phyloP scores from a whole-genome alignment of 805 yeast genomes.

The Saturnispora halmiae region DNA sequence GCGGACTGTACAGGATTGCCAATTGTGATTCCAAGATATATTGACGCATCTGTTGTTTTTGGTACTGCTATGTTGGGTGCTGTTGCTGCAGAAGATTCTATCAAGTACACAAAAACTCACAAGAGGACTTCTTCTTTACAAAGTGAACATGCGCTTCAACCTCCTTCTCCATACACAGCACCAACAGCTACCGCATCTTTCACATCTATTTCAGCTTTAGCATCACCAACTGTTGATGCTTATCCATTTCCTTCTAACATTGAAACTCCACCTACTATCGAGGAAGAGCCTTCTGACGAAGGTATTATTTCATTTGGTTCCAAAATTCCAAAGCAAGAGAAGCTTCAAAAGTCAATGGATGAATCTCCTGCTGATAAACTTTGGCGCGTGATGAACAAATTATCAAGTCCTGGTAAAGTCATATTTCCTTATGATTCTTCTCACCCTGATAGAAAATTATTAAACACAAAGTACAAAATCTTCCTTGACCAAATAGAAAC shows the following conservation, averaged over 20 bases:
- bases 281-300: conserved; percentile 10
- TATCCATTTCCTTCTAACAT: conserved; percentile 40
- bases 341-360: conserved; percentile 30
- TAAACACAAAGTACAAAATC: conserved; percentile 72
- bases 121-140: conserved; percentile 13
- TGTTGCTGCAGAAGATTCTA: conserved; percentile 69
- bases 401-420: conserved; percentile 78
- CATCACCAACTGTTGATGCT: conserved; percentile 27
- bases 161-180: conserved; percentile 68
- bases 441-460: conserved; percentile 59
- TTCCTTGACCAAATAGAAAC: conserved; percentile 81
- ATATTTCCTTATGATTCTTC: conserved; percentile 54
- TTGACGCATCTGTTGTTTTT: conserved; percentile 94
- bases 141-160: conserved; percentile 17
- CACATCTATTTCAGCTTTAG: conserved; percentile 46
- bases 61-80: conserved; percentile 96
- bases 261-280: conserved; percentile 28
- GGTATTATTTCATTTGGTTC: conserved; percentile 50
- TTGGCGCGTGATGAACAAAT: conserved; percentile 79
- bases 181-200: conserved; percentile 70
- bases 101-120: conserved; percentile 19
- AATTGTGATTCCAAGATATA: conserved; percentile 84
- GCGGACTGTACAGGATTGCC: conserved; percentile 93
- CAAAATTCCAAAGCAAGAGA: conserved; percentile 45
- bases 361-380: conserved; percentile 47